Evolutionary conservation across 2,329 filamentous ascomycete species (phyloP).

Genomic region (Penicillium verrucosum): DNA sequence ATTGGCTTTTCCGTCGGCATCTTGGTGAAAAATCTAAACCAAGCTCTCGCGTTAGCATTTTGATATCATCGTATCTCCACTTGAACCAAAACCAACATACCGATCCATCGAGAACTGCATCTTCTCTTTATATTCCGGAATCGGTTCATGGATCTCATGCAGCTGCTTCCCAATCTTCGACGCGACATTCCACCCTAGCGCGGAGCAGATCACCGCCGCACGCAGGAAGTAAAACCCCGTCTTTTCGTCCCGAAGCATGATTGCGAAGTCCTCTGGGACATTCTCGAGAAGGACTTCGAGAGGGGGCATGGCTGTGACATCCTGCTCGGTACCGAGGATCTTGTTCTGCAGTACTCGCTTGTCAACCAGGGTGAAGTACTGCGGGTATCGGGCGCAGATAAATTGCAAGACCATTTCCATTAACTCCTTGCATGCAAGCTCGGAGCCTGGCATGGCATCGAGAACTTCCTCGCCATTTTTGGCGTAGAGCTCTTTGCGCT

Average conservation of each 20-base stretch:
- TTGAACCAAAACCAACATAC: constrained; percentile 41
- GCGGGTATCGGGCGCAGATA: constrained; percentile 71
- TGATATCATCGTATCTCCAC: too few species aligned
- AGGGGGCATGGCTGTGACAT: constrained; percentile 61
- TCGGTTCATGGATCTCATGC: constrained; percentile 66
- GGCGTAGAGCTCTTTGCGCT: constrained; percentile 64
- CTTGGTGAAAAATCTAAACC: constrained; percentile 70
- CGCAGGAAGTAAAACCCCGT: constrained; percentile 72
- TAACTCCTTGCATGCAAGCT: constrained; percentile 76
- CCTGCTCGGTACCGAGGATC: constrained; percentile 62
- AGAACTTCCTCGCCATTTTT: constrained; percentile 64
- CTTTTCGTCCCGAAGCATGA: constrained; percentile 67
- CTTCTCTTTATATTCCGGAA: constrained; percentile 83
- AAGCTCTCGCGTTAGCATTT: not conserved
- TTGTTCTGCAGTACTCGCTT: constrained; percentile 63
- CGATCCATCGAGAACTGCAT: constrained; percentile 86
- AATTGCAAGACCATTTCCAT: constrained; percentile 87
- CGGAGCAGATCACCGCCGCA: constrained; percentile 73
- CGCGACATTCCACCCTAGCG: constrained; percentile 73
- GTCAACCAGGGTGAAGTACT: constrained; percentile 62
- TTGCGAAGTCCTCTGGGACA: constrained; percentile 78
- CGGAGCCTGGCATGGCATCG: constrained; percentile 67
- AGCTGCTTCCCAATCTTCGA: constrained; percentile 70
- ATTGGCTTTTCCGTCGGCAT: constrained; percentile 72
- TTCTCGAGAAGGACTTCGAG: constrained; percentile 71